A percentile compares a stretch with the other conserved stretches of the same genome.
Evolutionary conservation across 495 filamentous ascomycete species (phyloP).

Genomic region (Hyphodiscus hymeniophilus): DNA sequence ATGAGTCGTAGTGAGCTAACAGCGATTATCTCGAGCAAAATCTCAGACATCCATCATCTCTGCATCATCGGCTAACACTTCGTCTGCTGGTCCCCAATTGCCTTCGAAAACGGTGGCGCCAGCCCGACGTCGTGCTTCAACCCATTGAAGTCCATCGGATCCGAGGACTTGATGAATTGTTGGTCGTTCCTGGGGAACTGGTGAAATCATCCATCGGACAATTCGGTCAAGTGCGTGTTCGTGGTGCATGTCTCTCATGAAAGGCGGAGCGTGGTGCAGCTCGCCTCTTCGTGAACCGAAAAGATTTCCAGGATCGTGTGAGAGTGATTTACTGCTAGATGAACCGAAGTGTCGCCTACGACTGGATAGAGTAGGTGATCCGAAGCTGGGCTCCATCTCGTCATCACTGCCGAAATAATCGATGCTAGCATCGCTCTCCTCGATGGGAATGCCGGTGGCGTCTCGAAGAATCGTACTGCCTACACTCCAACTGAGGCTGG

Average conservation of each 20-base stretch:
- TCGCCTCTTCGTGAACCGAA: slow-evolving; percentile 38
- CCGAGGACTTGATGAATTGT: slow-evolving; percentile 62
- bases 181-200: slow-evolving; percentile 65
- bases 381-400: slow-evolving; percentile 22
- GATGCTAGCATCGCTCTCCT: slow-evolving; percentile 30
- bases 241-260: slow-evolving; percentile 71
- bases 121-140: slow-evolving; percentile 61
- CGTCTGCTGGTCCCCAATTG: slow-evolving; percentile 82
- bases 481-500: slow-evolving; percentile 70
- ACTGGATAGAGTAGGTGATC: slow-evolving; percentile 23
- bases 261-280: slow-evolving; percentile 66
- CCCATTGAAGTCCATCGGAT: slow-evolving; percentile 66
- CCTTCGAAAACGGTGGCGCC: slow-evolving; percentile 91
- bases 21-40: slow-evolving; percentile 17
- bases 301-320: slow-evolving; percentile 35
- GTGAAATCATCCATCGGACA: slow-evolving; percentile 81
- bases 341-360: slow-evolving; percentile 15
- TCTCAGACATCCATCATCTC: slow-evolving; percentile 61
- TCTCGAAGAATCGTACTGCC: slow-evolving; percentile 64
- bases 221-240: slow-evolving; percentile 70
- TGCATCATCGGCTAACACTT: slow-evolving; percentile 58
- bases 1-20: background rate
- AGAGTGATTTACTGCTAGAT: slow-evolving; percentile 25
- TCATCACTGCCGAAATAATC: slow-evolving; percentile 27
- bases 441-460: slow-evolving; percentile 55